Base-by-base conservation (phyloP, 495 filamentous ascomycete genomes). In the Thermothielavioides terrestris region DNA sequence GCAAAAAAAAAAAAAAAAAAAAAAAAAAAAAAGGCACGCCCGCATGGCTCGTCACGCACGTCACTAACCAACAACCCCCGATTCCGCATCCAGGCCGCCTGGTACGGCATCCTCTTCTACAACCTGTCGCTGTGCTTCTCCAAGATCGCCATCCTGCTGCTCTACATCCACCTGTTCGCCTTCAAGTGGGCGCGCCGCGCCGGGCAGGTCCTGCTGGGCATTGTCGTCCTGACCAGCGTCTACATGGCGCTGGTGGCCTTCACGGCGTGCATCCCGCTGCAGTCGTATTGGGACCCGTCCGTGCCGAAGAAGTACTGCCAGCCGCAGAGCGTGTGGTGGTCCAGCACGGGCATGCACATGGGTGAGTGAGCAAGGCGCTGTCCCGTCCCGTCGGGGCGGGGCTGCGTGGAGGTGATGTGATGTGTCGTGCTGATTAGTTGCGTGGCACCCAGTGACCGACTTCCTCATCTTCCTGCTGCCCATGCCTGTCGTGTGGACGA, bases 121-220 rank as follows among this genome's bases (percentile, higher is more conserved):
- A 28, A 38, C 15, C 38, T 62, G 6, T 57, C 56, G 9, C 53
- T 69, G 6, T 57, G 41, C 25, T 63, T 65, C 56, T 55, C 61
- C 27, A 72, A 72, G 36, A 36, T 68, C 21, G 64, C 66, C 23
- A 66, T 69, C 35, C 37, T 73, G 8, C 50, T 51, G 8, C 60
- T 73, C 30, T 73, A 73, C 55, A 62, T 66, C 23, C 60, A 66
- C 40, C 55, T 71, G 26, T 70, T 73, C 44, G 56, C 56, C 44
- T 65, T 64, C 53, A 57, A 57, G 26, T 68, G 62, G 55, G 55
- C 61, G 4, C 64, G 61, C 8, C 36, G 50, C 22, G 62, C 53
- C 23, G 60, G 61, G 22, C 60, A 67, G 41, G 52, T 60, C 34
- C 30, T 65, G n/a, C 21, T 68, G 11, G 56, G 32, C 17, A 31